phyloP scores from a whole-genome alignment of 768 basidiomycete species.

The Rhizopogon sp. region DNA sequence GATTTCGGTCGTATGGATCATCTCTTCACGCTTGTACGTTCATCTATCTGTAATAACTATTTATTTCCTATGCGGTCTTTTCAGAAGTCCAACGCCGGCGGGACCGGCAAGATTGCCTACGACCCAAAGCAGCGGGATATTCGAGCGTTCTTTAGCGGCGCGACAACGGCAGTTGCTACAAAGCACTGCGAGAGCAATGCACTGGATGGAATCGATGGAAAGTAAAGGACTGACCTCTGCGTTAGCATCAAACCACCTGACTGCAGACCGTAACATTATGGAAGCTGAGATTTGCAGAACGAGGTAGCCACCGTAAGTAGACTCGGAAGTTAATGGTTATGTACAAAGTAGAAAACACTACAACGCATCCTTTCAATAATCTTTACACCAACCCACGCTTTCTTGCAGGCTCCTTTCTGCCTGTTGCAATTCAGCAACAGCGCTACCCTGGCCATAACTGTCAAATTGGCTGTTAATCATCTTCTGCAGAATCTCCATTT shows the following conservation, averaged over 20 bases:
- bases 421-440: conserved; percentile 7
- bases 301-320: too few species aligned
- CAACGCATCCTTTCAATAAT: background rate
- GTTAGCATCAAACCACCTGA: too few species aligned
- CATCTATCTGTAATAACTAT: background rate
- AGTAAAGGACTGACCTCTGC: background rate
- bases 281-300: too few species aligned
- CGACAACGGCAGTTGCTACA: conserved; percentile 6
- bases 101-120: conserved; percentile 64
- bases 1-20: conserved; percentile 56
- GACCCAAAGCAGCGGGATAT: conserved; percentile 77
- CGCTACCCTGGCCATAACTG: conserved; percentile 11
- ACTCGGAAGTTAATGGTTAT: too few species aligned
- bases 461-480: conserved; percentile 10
- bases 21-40: conserved; percentile 49
- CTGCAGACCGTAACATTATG: too few species aligned
- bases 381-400: background rate
- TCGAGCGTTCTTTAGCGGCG: conserved; percentile 62
- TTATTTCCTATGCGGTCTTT: conserved; percentile 15
- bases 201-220: conserved; percentile 16
- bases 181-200: conserved; percentile 22
- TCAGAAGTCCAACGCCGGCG: conserved; percentile 67
- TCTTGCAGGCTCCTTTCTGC: conserved; percentile 3
- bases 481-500: conserved; percentile 6
- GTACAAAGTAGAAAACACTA: too few species aligned